Evolutionary conservation across 176 grass and related monocot genomes (phyloP).

Genomic region (Microstegium vimineum): DNA sequence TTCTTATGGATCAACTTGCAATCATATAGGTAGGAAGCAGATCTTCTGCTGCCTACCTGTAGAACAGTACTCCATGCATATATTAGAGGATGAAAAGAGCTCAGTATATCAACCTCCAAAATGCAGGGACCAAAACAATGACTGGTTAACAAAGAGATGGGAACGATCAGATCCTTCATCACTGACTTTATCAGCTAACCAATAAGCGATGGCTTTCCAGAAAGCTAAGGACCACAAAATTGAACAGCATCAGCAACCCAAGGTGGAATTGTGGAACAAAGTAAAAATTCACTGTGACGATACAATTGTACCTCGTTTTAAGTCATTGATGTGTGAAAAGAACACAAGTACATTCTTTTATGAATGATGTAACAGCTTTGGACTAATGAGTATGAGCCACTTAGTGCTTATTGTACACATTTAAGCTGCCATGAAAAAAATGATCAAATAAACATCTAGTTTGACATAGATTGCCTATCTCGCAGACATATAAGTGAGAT

Average conservation of each 20-base stretch:
- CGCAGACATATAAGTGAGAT: neutral
- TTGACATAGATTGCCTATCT: neutral
- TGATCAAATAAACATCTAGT: neutral
- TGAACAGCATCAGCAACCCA: neutral
- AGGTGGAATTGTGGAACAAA: neutral
- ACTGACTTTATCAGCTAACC: constrained; percentile 5
- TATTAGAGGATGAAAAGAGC: constrained; percentile 20
- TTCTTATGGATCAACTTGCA: neutral
- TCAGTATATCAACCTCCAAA: constrained; percentile 2
- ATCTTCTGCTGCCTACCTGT: neutral
- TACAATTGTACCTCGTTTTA: neutral
- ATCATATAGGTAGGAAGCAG: neutral
- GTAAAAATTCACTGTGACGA: neutral
- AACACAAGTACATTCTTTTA: constrained; percentile 13
- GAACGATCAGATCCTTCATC: constrained; percentile 1
- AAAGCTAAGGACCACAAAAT: neutral
- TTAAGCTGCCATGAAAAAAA: neutral
- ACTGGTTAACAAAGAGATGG: constrained; percentile 24
- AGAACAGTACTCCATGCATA: constrained; percentile 1
- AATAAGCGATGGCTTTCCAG: neutral
- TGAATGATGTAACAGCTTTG: neutral
- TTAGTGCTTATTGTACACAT: neutral
- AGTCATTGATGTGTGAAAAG: neutral
- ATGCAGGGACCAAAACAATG: constrained; percentile 24
- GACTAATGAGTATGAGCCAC: neutral